A percentile compares a stretch with the other conserved stretches of the same genome.
Evolutionary conservation across 2,329 filamentous ascomycete genomes (phyloP).

Genomic region (Moelleriella libera): DNA sequence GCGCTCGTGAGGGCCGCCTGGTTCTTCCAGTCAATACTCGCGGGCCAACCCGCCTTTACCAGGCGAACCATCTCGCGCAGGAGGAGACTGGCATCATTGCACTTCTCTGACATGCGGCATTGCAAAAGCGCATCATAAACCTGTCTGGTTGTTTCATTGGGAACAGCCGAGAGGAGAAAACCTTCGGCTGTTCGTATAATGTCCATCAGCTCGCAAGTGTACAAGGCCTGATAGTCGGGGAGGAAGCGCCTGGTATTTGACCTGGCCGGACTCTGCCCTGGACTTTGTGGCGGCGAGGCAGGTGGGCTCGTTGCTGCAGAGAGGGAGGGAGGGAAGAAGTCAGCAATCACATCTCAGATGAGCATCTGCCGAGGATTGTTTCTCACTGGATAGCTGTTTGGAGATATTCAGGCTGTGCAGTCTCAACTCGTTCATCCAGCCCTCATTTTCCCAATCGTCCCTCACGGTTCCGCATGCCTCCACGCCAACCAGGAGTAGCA

Average conservation of each 20-base stretch:
- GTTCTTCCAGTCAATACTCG: background rate
- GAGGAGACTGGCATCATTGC: constrained; percentile 5
- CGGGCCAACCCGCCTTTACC: background rate
- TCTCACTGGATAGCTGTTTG: background rate
- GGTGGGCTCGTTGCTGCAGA: too few relatives aligned
- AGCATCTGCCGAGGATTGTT: background rate
- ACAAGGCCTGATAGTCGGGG: background rate
- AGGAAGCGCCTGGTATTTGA: background rate
- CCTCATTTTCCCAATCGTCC: constrained; percentile 2
- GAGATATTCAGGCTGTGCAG: background rate
- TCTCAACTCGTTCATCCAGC: constrained; percentile 4
- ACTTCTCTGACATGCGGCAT: constrained; percentile 1
- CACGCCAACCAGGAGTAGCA: constrained; percentile 3
- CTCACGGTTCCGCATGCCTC: constrained; percentile 3
- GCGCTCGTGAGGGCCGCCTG: background rate
- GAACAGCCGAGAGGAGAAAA: background rate
- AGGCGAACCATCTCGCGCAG: constrained; percentile 2
- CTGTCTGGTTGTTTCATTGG: background rate
- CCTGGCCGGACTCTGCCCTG: background rate
- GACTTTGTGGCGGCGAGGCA: background rate
- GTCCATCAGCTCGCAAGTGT: background rate
- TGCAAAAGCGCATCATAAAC: constrained; percentile 1
- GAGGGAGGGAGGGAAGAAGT: background rate
- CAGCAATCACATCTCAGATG: background rate
- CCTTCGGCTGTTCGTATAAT: background rate